Base-by-base conservation (phyloP, 202 grass and related monocot species). In the Schoenoplectus triqueter region DNA sequence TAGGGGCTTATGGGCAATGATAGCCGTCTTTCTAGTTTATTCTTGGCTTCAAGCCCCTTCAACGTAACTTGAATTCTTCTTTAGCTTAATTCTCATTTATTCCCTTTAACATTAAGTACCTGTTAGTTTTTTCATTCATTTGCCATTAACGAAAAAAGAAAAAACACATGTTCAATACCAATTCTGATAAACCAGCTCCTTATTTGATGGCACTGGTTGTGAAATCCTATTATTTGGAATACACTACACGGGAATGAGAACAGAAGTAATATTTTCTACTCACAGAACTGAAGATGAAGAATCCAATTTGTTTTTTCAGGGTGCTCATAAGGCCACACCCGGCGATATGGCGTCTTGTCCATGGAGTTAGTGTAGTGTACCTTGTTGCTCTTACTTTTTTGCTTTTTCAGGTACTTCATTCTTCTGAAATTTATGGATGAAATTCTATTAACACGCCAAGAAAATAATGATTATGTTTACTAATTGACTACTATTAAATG, bases 11-110 rank as follows among this genome's bases (percentile, higher is more conserved):
- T 99, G 92, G 13, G 96, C 96, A 20, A 99, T 99, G 96, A 91
- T 99, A 86, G 93, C 88, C 51, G 96, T 99, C 47, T 95, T 94
- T 88, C 87, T 99, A 84, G 96, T 94, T 86, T 99, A 99, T 86
- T 99, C 96, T 31, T 99, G 93, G 87, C 93, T 99, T 80, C 96
- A 99, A 87, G 96, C 96, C 51, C 93, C 96, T 94, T 99, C 93
- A 66, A 99, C 96, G 96, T 99, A 84, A 96, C 90, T 88, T 86
- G 46, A 41, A 78, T 5, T 48, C 85, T 80, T 17, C 81, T 47
- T 82, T 49, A 54, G 70, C 60, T 54, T 1, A 11, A 60, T 91
- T 13, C 81, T 40, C 88, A 7, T 69, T 74, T 87, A 65, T 62
- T 51, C 13, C 14, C 17, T 82, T 8, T 65, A 20, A 50, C 8